phyloP scores from a whole-genome alignment of 805 yeast species.

The Lachancea sp. region DNA sequence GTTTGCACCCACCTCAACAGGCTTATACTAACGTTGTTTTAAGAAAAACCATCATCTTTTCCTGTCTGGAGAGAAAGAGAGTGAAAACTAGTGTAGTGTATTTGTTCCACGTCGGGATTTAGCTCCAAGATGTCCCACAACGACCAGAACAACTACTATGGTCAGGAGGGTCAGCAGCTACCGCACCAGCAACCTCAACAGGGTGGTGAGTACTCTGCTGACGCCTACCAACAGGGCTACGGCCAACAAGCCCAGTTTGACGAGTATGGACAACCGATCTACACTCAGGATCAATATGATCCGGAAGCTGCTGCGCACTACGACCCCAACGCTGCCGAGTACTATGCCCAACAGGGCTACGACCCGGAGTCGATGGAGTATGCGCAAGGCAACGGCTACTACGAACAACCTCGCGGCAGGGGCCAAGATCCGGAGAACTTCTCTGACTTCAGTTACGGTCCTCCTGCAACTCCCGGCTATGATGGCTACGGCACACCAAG shows the following conservation, averaged over 20 bases:
- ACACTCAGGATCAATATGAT: slow-evolving; percentile 33
- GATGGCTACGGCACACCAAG: slow-evolving; percentile 53
- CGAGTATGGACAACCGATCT: slow-evolving; percentile 39
- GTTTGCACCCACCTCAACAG: not conserved
- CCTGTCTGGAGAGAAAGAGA: not conserved
- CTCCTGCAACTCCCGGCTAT: slow-evolving; percentile 51
- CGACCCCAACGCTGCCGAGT: slow-evolving; percentile 31
- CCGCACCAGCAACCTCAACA: slow-evolving; percentile 26
- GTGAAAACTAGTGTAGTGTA: not conserved
- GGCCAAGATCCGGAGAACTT: slow-evolving; percentile 54
- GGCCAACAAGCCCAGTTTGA: slow-evolving; percentile 27
- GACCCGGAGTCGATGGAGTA: slow-evolving; percentile 41
- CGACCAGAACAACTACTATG: slow-evolving; percentile 17
- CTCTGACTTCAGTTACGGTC: slow-evolving; percentile 61
- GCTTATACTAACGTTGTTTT: not conserved
- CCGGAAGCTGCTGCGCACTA: slow-evolving; percentile 34
- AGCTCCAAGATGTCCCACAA: slow-evolving; percentile 21
- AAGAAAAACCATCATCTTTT: not conserved
- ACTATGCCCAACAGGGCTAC: slow-evolving; percentile 37
- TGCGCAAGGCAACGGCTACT: slow-evolving; percentile 39
- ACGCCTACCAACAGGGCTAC: slow-evolving; percentile 16
- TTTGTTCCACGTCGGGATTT: not conserved
- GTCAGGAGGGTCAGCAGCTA: slow-evolving; percentile 25
- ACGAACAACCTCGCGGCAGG: slow-evolving; percentile 46
- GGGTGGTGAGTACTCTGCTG: slow-evolving; percentile 11